Evolutionary conservation across 495 filamentous ascomycete genomes (phyloP), one percentile per base, ranked within the genome.

Genomic region (Daldinia loculata): DNA sequence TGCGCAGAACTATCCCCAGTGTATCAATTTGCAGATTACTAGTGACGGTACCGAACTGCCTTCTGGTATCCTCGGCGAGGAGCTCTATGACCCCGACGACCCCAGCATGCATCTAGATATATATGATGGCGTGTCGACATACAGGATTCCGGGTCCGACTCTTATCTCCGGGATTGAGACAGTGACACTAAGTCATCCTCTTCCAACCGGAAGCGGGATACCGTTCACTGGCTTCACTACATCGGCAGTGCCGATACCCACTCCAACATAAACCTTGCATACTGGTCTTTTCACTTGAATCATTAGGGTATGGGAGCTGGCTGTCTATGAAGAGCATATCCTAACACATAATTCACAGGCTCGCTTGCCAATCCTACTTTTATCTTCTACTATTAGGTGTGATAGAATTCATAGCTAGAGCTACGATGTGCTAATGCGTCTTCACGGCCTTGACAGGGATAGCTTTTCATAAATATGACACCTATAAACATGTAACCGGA

Each of bases 1-100:
- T 12, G 90, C 90, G 22, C 91, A 93, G 80, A 90, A 89, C 77
- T 94, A 93, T 75, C 91, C 91, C 30, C 77, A 79, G 45, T 94
- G 92, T 80, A 76, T 92, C 76, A 93, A 93, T 83, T 76, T 94
- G 43, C 76, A 73, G 72, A 78, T 82, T 17, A 69, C 64, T 17
- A 57, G 68, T 6, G 55, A 59, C 17, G 68, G 69, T 32, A 27
- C 56, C n/a, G 5, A 66, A 9, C 71, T 76, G 11, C 89, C 89
- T 19, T 57, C 27, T n/a, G 77, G 71, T 17, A 57, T 75, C 30
- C 63, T 57, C 4, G 80, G 75, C 51, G 76, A 55, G 24, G 61
- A 53, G 56, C 61, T 83, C 38, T 83, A 83, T 41, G 74, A 65
- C 55, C 50, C 70, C 1, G 70, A 71, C 0, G 80, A 84, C 26